A percentile compares a stretch with the other conserved stretches of the same genome.
phyloP scores from a whole-genome alignment of 495 filamentous ascomycete species.

The Penicilliopsis zonata region DNA sequence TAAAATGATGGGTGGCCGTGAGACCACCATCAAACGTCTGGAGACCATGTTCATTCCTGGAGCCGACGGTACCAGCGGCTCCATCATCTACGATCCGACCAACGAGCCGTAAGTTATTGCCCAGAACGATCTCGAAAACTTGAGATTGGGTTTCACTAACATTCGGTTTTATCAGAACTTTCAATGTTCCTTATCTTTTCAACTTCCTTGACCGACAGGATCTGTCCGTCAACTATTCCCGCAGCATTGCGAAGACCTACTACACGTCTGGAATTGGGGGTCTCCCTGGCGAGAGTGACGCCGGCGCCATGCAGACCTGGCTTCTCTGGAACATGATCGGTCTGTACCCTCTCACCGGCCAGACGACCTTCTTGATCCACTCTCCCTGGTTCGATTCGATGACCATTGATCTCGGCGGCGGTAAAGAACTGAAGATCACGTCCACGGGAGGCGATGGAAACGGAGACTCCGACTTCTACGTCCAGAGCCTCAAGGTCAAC shows the following conservation, averaged over 20 bases:
- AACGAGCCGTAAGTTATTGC: constrained; percentile 46
- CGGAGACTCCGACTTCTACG: constrained; percentile 25
- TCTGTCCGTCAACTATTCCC: constrained; percentile 25
- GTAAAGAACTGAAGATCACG: constrained; percentile 32
- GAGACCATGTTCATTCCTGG: constrained; percentile 36
- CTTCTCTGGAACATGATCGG: constrained; percentile 50
- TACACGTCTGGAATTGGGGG: constrained; percentile 26
- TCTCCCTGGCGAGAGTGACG: constrained; percentile 46
- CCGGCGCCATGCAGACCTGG: constrained; percentile 49
- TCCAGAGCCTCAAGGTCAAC: constrained; percentile 30
- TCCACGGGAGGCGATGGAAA: constrained; percentile 30
- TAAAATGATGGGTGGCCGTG: constrained; percentile 41
- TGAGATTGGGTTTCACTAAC: constrained; percentile 2
- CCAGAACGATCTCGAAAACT: neutral
- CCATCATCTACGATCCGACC: constrained; percentile 54
- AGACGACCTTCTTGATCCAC: constrained; percentile 43
- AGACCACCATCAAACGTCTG: constrained; percentile 18
- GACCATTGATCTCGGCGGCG: constrained; percentile 33
- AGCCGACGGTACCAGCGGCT: constrained; percentile 34
- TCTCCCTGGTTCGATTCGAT: constrained; percentile 43
- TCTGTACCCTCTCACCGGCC: constrained; percentile 42
- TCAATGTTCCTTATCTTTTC: constrained; percentile 60
- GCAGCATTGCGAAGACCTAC: constrained; percentile 24
- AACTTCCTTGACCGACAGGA: constrained; percentile 54
- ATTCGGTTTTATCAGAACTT: constrained; percentile 27